These are phyloP conservation scores for Stropharia rugosoannulata DNA, from an alignment of 768 basidiomycete species.

Conservation along the genomic window DNA sequence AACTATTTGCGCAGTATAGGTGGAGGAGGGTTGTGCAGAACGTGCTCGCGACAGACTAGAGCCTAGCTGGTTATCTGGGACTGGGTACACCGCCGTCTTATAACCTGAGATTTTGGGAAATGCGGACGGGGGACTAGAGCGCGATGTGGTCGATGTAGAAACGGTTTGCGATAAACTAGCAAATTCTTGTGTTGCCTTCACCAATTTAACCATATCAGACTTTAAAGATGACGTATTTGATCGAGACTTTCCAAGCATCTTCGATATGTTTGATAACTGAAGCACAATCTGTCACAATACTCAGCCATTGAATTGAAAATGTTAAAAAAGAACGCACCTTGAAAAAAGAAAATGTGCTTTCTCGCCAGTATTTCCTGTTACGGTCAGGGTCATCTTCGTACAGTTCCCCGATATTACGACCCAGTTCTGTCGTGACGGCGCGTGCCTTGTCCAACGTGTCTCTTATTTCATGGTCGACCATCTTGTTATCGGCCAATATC, in stretches of 20 bases:
- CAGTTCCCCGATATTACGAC: conserved; percentile 55
- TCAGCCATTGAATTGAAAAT: not conserved
- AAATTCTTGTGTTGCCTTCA: conserved; percentile 84
- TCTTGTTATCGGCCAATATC: conserved; percentile 49
- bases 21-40: conserved; percentile 47
- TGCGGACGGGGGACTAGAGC: conserved; percentile 60
- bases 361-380: conserved; percentile 64
- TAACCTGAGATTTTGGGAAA: conserved; percentile 22
- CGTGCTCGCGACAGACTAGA: conserved; percentile 59
- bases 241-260: conserved; percentile 59
- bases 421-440: conserved; percentile 60
- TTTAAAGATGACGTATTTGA: conserved; percentile 56
- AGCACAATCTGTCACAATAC: conserved; percentile 59
- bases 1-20: conserved; percentile 35
- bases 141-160: conserved; percentile 63
- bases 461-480: conserved; percentile 41
- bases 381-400: conserved; percentile 53
- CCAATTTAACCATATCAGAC: conserved; percentile 71
- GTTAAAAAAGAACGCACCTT: conserved; percentile 50
- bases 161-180: conserved; percentile 86
- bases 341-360: conserved; percentile 78
- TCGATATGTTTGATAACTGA: conserved; percentile 72
- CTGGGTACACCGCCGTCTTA: conserved; percentile 19
- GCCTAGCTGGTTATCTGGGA: conserved; percentile 47
- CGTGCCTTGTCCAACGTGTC: conserved; percentile 63